Evolutionary conservation across 2,329 filamentous ascomycete genomes (phyloP), one percentile per base, ranked within the genome.

Genomic region (Ophiostoma ips): DNA sequence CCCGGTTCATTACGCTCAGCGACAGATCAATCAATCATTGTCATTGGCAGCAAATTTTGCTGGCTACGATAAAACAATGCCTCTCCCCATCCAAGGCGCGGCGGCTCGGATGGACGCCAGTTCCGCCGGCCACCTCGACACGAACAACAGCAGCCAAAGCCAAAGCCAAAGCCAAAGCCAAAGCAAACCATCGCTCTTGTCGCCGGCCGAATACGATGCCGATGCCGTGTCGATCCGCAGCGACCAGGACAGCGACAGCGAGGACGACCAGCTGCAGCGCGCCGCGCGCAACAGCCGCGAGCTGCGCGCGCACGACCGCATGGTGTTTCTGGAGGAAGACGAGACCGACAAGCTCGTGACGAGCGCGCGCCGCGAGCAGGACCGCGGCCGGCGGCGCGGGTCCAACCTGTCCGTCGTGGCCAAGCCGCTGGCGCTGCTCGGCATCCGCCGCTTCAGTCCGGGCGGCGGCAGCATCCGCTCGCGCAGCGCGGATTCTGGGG

Each of bases 201-300:
- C 79, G 12, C 79, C 81, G 37, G 64, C 69, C 54, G 72, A 70
- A 45, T 83, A 83, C 68, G 81, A 85, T 57, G 79, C 81, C 58
- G 83, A 87, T 63, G 80, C 79, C 49, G 68, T 76, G 12, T 84
- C 81, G 7, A 66, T 86, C 58, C 75, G 76, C 55, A 80, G 75
- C 67, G 82, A 84, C 59, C 82, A 86, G 62, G 83, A 87, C 60
- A 83, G 79, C 51, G 83, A 87, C 61, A 84, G 79, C 65, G 83
- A 87, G 57, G 83, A 87, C 63, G 82, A 87, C 62, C 71, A 84
- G 59, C 71, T 85, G 49, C 68, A 84, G 54, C 69, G 73, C 52
- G 75, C 75, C 9, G 79, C 79, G 33, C 75, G 83, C 45, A 84
- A 79, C 55, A 85, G 81, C 60, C 69, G 75, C 50, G 84, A 88